Evolutionary conservation across 805 yeast genomes (phyloP).

Genomic region (Metschnikowia similis): DNA sequence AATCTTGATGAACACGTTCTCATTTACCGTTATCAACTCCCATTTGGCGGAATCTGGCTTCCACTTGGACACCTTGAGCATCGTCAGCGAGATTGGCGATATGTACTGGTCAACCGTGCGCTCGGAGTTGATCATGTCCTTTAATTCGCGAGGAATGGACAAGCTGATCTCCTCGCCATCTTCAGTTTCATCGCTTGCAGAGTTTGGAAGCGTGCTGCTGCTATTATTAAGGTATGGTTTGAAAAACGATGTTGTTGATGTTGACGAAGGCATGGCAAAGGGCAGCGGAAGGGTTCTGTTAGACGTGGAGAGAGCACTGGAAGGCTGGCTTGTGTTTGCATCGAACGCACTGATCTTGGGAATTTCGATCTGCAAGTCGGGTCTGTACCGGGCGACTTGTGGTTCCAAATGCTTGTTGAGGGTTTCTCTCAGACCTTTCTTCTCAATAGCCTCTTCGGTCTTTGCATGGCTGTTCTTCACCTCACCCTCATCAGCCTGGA

Average conservation of each 20-base stretch:
- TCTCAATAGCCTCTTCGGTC: not conserved
- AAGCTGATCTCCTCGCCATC: conserved; percentile 19
- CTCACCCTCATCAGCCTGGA: not conserved
- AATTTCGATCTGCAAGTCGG: conserved; percentile 14
- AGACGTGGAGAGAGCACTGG: conserved; percentile 13
- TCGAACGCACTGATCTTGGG: conserved; percentile 12
- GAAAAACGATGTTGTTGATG: conserved; percentile 37
- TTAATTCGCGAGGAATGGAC: conserved; percentile 34
- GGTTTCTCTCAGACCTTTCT: not conserved
- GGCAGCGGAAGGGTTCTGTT: conserved; percentile 30
- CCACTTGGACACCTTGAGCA: conserved; percentile 41
- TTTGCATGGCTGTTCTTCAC: too few species aligned
- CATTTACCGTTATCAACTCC: conserved; percentile 40
- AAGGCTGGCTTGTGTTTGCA: conserved; percentile 9
- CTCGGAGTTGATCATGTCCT: conserved; percentile 35
- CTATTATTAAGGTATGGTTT: conserved; percentile 21
- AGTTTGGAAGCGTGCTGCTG: conserved; percentile 1
- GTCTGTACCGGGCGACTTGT: not conserved
- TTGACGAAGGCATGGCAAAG: conserved; percentile 43
- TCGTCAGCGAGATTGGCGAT: conserved; percentile 29
- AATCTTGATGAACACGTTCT: conserved; percentile 34
- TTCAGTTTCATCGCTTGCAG: conserved; percentile 1
- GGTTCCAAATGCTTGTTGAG: not conserved
- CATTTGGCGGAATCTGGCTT: conserved; percentile 39
- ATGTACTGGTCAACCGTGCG: conserved; percentile 35